These are phyloP conservation scores for Beta macrorhiza DNA, from an alignment of 179 eudicot species.

Conservation along the genomic window DNA sequence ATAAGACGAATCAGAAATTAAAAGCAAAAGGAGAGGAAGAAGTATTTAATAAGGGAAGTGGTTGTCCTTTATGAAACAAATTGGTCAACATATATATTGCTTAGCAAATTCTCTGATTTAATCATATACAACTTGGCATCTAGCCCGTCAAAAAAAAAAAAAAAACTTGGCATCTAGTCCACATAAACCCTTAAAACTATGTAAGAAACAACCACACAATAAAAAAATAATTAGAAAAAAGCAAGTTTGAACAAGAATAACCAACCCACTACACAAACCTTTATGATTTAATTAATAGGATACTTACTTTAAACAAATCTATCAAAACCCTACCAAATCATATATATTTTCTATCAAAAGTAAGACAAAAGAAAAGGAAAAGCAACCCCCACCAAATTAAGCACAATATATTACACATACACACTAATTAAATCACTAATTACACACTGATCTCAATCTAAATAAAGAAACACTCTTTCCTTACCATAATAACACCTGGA, in stretches of 20 bases:
- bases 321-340: constrained; percentile 9
- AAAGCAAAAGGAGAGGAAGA: too few relatives aligned
- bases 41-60: background rate
- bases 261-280: background rate
- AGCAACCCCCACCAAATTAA: constrained; percentile 8
- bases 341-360: constrained; percentile 5
- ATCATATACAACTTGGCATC: constrained; percentile 1
- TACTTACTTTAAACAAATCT: constrained; percentile 9
- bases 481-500: constrained; percentile 7
- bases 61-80: background rate
- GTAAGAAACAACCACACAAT: background rate
- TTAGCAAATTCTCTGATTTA: background rate
- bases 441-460: background rate
- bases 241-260: constrained; percentile 2
- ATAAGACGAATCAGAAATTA: too few relatives aligned
- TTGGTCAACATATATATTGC: background rate
- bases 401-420: constrained; percentile 19
- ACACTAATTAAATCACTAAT: constrained; percentile 1
- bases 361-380: constrained; percentile 17
- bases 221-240: background rate
- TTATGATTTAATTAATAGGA: background rate
- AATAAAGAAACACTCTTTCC: constrained; percentile 4
- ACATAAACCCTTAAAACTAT: background rate
- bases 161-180: constrained; percentile 1
- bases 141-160: background rate